Percentiles rank a stretch among this genome's conserved stretches.
Conservation (phyloP, 2,329 filamentous ascomycete genomes). For the Cercospora nicotianae region DNA sequence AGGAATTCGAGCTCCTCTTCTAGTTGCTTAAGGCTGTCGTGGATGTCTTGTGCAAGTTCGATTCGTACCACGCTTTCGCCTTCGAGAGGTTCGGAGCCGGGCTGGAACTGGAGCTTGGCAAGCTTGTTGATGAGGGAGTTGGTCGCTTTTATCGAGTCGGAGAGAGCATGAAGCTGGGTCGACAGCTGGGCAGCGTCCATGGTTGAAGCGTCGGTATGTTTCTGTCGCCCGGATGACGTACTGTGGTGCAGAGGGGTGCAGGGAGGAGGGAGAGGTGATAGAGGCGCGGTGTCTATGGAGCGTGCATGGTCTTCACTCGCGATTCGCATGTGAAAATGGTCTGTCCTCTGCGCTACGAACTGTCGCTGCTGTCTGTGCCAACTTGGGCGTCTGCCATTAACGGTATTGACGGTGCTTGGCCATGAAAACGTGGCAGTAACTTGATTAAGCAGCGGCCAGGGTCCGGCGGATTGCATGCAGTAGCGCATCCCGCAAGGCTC, state of each 20-base stretch:
- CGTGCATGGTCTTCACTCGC: background rate
- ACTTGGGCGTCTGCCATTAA: background rate
- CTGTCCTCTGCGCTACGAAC: background rate
- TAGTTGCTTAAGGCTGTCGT: constrained; percentile 71
- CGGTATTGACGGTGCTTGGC: background rate
- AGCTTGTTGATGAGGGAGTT: constrained; percentile 58
- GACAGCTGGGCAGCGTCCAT: constrained; percentile 30
- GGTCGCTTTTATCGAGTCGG: constrained; percentile 54
- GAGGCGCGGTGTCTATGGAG: background rate
- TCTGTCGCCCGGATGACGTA: constrained; percentile 10
- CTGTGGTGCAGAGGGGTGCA: background rate
- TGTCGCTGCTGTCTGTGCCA: background rate
- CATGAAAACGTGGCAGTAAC: constrained; percentile 5
- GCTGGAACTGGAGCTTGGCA: constrained; percentile 60
- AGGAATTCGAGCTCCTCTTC: constrained; percentile 83
- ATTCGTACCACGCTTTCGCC: constrained; percentile 58
- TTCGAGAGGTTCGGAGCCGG: constrained; percentile 60
- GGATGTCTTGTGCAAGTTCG: constrained; percentile 79
- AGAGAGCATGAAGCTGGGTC: constrained; percentile 43
- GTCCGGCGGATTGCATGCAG: background rate
- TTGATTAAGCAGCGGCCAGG: background rate
- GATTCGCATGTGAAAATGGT: background rate
- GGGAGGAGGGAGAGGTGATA: background rate
- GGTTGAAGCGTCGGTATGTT: constrained; percentile 12
- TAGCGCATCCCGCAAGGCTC: background rate